Base-by-base conservation (phyloP, 2,329 filamentous ascomycete species). In the Botryosphaeria agaves region DNA sequence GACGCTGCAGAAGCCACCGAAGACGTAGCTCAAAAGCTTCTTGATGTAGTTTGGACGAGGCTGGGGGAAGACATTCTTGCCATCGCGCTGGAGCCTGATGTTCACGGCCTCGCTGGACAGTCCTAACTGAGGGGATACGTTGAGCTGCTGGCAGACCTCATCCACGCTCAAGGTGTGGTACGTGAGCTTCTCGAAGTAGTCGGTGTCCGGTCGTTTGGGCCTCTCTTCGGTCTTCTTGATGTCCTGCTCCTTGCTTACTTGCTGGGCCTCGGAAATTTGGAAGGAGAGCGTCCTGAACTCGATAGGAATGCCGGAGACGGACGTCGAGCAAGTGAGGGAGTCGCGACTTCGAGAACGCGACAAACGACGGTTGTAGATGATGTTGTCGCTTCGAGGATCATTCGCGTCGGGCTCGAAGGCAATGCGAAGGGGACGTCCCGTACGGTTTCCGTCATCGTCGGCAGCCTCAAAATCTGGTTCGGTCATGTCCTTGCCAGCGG, bases 1-100 rank as follows among this genome's bases (percentile, higher is more conserved):
- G 14, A 62, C 48, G 1, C 57, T 61, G 29, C 59, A 61, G 41
- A 62, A 62, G 26, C 59, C 59, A 20, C 59, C 59, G 39, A 62
- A 62, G 33, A 62, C 36, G 35, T 62, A 63, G 4, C 41, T 36
- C 5, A 59, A 38, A 1, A 58, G 44, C 35, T 57, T 56, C 36
- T 52, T 55, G 33, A 45, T 35, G 38, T 61, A 59, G 41, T 60
- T 61, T 4, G 54, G 52, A 39, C 58, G 56, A 17, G 51, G 48
- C 24, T 48, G 46, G 5, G 59, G 55, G 2, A 62, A 45, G 0
- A 48, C 49, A 33, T 62, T 63, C 27, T 38, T 46, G 28, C 59
- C 59, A 35, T 62, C 54, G 5, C 53, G 51, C 31, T 50, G 38
- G 6, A 59, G 44, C 7, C 57, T 45, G 18, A 39, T 41, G 4